Evolutionary conservation across 495 filamentous ascomycete species (phyloP), one percentile per base, ranked within the genome.

Genomic region (Ramalina peruviana): DNA sequence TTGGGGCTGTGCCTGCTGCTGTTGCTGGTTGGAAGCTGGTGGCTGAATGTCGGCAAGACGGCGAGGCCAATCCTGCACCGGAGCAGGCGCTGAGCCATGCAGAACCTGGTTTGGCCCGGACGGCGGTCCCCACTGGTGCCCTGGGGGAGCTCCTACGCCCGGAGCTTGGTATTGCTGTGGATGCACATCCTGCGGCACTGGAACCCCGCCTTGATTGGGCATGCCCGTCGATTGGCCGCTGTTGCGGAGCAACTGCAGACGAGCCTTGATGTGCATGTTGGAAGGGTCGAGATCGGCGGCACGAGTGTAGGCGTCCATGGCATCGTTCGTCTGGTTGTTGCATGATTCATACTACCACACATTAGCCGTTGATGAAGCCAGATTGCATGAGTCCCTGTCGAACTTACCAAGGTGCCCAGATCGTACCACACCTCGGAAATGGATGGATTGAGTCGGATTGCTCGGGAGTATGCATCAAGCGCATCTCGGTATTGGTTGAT

Each of bases 371-470:
- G 19, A 45, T 13, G 12, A 30, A 37, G 52, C 48, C 55, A 46
- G 50, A 26, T 39, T 23, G 45, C 25, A 51, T 36, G 36, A 33
- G 16, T 43, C 39, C 25, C n/a, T 20, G 50, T 55, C 41, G 61
- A 65, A 76, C 84, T 73, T 78, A 94, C 86, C 70, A 98, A 60
- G 58, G 93, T 99, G 38, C 92, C 92, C 38, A 99, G 70, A 69
- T 99, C 93, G 67, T 97, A 99, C 92, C 92, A 99, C 38, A 99
- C 92, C 65, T 99, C 92, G 4, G 92, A 97, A 55, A 99, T 99
- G 72, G 93, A 95, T 2, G 92, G 92, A 62, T 97, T 99, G 60
- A 99, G 70, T 51, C 92, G 86, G 59, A 99, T 99, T 40, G 92
- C 92, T 53, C 92, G 87, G 57, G 88, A 95, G 68, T 99, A 99